These are phyloP conservation scores for Phycomyces nitens DNA, from an alignment of 192 early-diverging fungal species.

Conservation along the genomic window DNA sequence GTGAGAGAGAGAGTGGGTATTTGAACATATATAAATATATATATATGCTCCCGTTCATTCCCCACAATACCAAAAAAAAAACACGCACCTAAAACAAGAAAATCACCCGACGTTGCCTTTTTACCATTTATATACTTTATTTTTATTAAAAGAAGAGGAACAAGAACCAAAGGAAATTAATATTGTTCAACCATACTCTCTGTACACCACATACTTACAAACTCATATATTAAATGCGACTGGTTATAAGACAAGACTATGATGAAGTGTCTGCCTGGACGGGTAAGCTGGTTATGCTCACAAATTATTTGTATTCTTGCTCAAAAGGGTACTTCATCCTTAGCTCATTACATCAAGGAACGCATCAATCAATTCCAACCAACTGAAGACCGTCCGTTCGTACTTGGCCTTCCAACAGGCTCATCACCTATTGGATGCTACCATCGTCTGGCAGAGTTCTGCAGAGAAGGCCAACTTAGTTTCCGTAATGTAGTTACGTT, in stretches of 20 bases:
- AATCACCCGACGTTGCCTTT: no score
- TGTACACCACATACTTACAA: no score
- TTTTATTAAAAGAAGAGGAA: no score
- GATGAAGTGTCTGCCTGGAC: slow-evolving; percentile 18
- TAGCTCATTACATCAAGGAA: slow-evolving; percentile 77
- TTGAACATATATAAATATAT: no score
- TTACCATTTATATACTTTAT: no score
- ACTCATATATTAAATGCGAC: slow-evolving; percentile 8
- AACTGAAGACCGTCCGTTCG: slow-evolving; percentile 73
- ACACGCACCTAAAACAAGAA: no score
- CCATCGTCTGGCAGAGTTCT: slow-evolving; percentile 69
- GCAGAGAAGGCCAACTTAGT: slow-evolving; percentile 62
- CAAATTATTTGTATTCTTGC: not conserved
- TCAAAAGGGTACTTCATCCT: not conserved
- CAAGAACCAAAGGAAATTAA: no score
- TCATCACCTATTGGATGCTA: slow-evolving; percentile 80
- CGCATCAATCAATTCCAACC: slow-evolving; percentile 78
- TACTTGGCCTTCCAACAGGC: slow-evolving; percentile 82
- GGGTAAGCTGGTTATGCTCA: not conserved
- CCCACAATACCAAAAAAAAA: no score
- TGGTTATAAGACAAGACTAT: slow-evolving; percentile 19
- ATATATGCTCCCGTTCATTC: no score
- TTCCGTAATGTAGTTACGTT: slow-evolving; percentile 83
- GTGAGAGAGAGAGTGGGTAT: no score
- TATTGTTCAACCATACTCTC: no score